Evolutionary conservation across 768 basidiomycete species (phyloP).

Genomic region (Trichaptum fuscoviolaceum): DNA sequence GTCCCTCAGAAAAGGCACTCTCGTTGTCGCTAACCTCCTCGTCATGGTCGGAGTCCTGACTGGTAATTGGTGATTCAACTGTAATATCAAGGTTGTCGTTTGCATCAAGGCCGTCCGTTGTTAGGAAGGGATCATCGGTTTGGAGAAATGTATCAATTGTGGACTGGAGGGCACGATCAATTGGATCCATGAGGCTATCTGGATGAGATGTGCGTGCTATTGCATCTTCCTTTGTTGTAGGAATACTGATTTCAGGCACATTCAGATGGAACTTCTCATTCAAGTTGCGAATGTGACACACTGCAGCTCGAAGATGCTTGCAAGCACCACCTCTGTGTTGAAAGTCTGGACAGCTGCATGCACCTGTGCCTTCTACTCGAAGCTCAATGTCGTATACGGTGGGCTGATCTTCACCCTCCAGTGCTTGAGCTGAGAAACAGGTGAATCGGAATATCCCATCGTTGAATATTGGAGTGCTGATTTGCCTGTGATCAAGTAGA

Average conservation of each 20-base stretch:
- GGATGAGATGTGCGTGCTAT: no score
- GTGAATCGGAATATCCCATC: neutral
- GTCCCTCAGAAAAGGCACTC: neutral
- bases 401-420: neutral
- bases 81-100: neutral
- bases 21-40: no score
- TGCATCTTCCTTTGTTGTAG: neutral
- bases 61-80: neutral
- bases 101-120: neutral
- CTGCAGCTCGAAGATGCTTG: slow-evolving; percentile 1
- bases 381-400: neutral
- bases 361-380: neutral
- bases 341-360: slow-evolving; percentile 1
- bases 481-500: neutral
- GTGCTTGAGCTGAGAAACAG: neutral
- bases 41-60: no score
- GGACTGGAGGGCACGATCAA: neutral
- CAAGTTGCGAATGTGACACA: neutral
- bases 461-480: neutral
- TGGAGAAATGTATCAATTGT: neutral
- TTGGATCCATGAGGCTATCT: neutral
- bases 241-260: neutral
- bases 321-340: neutral
- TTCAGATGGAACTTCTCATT: neutral
- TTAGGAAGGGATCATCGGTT: neutral